Evolutionary conservation across 306 rosid genomes (phyloP).

Genomic region (Prunus kanzakura): DNA sequence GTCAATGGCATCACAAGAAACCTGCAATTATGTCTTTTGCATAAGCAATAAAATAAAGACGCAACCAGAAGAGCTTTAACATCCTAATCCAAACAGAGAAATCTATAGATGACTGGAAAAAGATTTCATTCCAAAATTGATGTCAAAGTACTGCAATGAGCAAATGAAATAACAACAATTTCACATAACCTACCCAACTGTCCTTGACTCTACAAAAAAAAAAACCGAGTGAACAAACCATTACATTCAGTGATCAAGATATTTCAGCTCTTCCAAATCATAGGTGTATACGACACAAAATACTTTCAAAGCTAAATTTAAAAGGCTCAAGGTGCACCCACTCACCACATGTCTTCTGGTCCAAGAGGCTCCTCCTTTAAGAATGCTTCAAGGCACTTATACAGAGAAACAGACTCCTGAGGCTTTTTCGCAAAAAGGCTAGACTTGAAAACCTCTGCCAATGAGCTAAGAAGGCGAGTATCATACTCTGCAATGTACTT

Average conservation of each 20-base stretch:
- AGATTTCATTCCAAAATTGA: not conserved
- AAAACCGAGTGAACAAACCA: not conserved
- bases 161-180: not conserved
- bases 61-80: not conserved
- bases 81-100: not conserved
- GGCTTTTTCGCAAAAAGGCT: constrained; percentile 62
- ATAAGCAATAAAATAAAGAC: not conserved
- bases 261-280: not conserved
- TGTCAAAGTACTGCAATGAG: not conserved
- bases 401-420: constrained; percentile 80
- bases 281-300: not conserved
- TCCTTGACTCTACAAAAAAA: not conserved
- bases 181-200: not conserved
- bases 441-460: constrained; percentile 93
- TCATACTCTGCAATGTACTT: constrained; percentile 55
- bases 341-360: constrained; percentile 99
- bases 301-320: not conserved
- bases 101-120: not conserved
- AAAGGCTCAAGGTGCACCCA: constrained; percentile 26
- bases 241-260: not conserved
- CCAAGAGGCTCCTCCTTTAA: constrained; percentile 99
- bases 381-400: constrained; percentile 95
- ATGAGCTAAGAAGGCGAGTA: constrained; percentile 47
- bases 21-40: not conserved
- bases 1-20: not conserved